Evolutionary conservation across 2,329 filamentous ascomycete species (phyloP), one percentile per base, ranked within the genome.

Genomic region (Orbilia quercus): DNA sequence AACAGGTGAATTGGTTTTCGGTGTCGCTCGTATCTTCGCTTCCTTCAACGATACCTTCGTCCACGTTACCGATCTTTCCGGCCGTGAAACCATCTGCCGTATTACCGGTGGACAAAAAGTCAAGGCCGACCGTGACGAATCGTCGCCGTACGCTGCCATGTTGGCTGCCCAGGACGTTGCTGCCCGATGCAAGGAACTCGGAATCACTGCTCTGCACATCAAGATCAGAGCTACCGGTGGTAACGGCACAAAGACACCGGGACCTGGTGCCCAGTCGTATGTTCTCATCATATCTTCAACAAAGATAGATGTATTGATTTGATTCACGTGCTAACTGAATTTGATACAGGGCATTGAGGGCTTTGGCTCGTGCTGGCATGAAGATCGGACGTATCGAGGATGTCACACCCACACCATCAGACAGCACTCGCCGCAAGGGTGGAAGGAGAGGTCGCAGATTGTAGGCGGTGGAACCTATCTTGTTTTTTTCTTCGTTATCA

Each of bases 371-470:
- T 88, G 92, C 95, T 80, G 95, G 95, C 83, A 99, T 99, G 96
- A 96, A 94, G 88, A 99, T 99, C 81, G 95, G 95, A 83, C 91
- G 95, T 82, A 99, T 99, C 81, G 95, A 99, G 90, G 95, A 99
- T 84, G 95, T 99, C 78, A 99, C 96, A 80, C 95, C 95, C 81
- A 99, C 95, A 76, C 95, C 96, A 80, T 99, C 95, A 84, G 95
- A 99, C 86, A 96, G 92, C 84, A 99, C 95, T 82, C 91, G 95
- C 86, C 93, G 94, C 87, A 99, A 99, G 92, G 95, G 95, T 87
- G 95, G 95, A 97, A 93, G 95, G 86, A 94, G 95, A 91, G 95
- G 95, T 98, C 95, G 95, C 87, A 94, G 95, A 96, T 91, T 99
- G 85, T 99, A 87, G 91, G 85, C 83, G 81, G 80, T 80, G 65